Conservation (phyloP, 345 rosid genomes). For the Eucalyptus brandiana region DNA sequence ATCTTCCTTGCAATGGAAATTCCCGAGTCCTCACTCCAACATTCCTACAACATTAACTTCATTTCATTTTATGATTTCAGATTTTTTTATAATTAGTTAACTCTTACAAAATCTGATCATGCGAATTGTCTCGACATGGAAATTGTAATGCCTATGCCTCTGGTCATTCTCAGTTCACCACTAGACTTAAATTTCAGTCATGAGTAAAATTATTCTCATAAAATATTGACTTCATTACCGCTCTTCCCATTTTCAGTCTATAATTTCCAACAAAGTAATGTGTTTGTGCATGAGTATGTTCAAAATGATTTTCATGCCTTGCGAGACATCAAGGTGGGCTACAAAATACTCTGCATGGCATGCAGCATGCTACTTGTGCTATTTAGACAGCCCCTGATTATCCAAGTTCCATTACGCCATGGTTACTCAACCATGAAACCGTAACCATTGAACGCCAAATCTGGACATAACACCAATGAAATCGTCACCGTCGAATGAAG, state of each 20-base stretch:
- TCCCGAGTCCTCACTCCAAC: neutral
- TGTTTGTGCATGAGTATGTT: neutral
- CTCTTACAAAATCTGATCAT: neutral
- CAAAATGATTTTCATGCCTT: neutral
- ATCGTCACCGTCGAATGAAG: neutral
- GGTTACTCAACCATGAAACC: neutral
- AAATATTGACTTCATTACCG: neutral
- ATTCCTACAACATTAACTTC: neutral
- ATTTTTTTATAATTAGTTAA: neutral
- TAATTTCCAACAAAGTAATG: neutral
- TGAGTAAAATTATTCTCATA: neutral
- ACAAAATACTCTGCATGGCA: neutral
- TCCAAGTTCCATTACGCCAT: neutral
- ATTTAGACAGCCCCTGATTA: neutral
- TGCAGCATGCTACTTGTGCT: neutral
- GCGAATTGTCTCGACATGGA: neutral
- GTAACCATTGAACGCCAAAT: neutral
- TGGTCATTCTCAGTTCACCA: neutral
- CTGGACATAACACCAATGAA: too few relatives aligned
- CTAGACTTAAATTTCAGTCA: neutral
- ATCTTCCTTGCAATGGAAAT: neutral
- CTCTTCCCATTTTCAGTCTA: neutral
- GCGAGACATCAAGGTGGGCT: neutral
- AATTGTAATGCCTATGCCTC: neutral
- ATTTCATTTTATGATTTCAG: neutral